Percentiles rank a stretch among this genome's conserved stretches.
Evolutionary conservation across 2,329 filamentous ascomycete genomes (phyloP).

Genomic region (Curvularia sp.): DNA sequence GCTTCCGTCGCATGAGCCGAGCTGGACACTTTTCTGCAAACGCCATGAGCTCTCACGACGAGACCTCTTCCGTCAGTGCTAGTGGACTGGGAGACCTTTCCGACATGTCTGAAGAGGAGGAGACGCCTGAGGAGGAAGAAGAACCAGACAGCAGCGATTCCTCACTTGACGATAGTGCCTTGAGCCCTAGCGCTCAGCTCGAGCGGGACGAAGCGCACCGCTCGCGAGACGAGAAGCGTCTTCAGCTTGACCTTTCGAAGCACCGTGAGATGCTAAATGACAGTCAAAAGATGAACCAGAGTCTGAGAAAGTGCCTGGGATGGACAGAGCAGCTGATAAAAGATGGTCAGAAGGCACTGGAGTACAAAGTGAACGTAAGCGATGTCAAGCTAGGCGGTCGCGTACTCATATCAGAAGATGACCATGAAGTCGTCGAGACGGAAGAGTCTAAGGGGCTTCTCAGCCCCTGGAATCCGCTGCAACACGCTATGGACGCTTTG

Average conservation of each 20-base stretch:
- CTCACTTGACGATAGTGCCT: slow-evolving; percentile 59
- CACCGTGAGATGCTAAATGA: slow-evolving; percentile 89
- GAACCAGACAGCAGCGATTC: slow-evolving; percentile 57
- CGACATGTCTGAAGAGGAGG: slow-evolving; percentile 47
- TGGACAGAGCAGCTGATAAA: slow-evolving; percentile 91
- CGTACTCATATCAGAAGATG: slow-evolving; percentile 74
- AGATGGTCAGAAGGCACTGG: slow-evolving; percentile 85
- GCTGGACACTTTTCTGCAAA: slow-evolving; percentile 74
- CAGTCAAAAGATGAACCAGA: slow-evolving; percentile 94
- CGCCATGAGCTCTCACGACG: slow-evolving; percentile 58
- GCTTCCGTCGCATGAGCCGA: slow-evolving; percentile 84
- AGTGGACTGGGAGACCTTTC: slow-evolving; percentile 48
- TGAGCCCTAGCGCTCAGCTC: slow-evolving; percentile 52
- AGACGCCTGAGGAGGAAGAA: slow-evolving; percentile 48
- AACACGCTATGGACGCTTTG: slow-evolving; percentile 28
- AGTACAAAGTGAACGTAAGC: slow-evolving; percentile 77
- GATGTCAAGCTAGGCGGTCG: slow-evolving; percentile 84
- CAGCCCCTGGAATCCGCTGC: slow-evolving; percentile 48
- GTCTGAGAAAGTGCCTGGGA: slow-evolving; percentile 83
- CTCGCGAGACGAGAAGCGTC: slow-evolving; percentile 78
- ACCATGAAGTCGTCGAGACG: slow-evolving; percentile 40
- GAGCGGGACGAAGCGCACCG: slow-evolving; percentile 61
- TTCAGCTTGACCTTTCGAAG: slow-evolving; percentile 84
- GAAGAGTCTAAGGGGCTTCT: slow-evolving; percentile 41
- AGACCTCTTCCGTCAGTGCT: slow-evolving; percentile 42